Evolutionary conservation across 306 rosid species (phyloP), one percentile per base, ranked within the genome.

Genomic region (Arachis hypogaea): DNA sequence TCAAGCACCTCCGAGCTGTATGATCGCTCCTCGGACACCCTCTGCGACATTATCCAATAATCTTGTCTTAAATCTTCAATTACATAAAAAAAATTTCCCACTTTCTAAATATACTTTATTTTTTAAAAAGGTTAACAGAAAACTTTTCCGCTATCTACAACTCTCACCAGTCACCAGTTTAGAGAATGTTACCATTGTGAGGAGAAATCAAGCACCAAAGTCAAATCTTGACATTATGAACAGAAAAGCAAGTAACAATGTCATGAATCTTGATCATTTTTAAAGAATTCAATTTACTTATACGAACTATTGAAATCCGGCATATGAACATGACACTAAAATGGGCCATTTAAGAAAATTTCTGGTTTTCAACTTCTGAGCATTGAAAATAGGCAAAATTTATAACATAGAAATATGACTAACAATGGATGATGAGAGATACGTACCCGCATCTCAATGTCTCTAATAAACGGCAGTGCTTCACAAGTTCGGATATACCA

Each of bases 361-460:
- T 29, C 70, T 33, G 67, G 59, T 18, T 73, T 44, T 73, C 59
- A 68, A 42, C 12, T 60, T 59, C 16, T 7, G 67, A 33, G n/a
- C 30, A 59, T 22, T 45, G 36, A 68, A 41, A 46, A 68, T 47
- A 45, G 51, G 7, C 6, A 40, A 49, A 69, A 5, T 7, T 29
- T 36, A 49, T 57, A 36, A 63, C 45, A 51, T 44, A 59, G 57
- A 74, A 64, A 11, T 66, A 41, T 14, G 79, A 71, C 52, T 73
- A 9, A 1, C 46, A 75, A 68, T 9, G 69, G 6, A 66, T 62
- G 65, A 14, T 11, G 52, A 6, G 28, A 70, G 60, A 66, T 69
- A 55, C 2, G 9, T 94, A 94, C 98, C 98, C 98, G 85, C 97
- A 94, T 86, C 97, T 87, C 72, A 94, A 72, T 4, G 95, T 91